Base-by-base conservation (phyloP, 2,329 filamentous ascomycete species). In the Grosmannia clavigera region DNA sequence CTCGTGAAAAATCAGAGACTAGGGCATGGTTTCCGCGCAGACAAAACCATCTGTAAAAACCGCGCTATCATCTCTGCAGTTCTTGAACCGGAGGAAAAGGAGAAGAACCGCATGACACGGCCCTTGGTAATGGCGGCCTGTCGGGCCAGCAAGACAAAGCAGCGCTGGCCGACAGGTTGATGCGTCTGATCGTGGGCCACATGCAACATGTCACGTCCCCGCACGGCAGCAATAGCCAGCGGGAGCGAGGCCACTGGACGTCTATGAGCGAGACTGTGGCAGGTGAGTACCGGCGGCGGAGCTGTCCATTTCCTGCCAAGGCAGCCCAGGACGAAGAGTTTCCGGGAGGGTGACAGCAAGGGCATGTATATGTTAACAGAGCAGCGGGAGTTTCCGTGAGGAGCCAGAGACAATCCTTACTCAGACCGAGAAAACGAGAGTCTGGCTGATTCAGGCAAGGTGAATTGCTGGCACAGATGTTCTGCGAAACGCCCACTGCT, bases 11-110 rank as follows among this genome's bases (percentile, higher is more conserved):
- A 53, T 40, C 22, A 51, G 57, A 52, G 58, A 54, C 22, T 55
- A 33, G 33, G 50, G 22, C 60, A 61, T 63, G 58, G 58, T 74
- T 77, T 75, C 69, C 76, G 78, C 85, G 81, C 89, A 89, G 81
- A 87, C 89, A 95, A 96, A 96, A 83, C 75, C 90, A 86, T 95
- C 90, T 81, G 79, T 80, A 95, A 96, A 96, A 95, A 84, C 83
- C 90, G 89, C 83, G 76, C 77, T 81, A 55, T 82, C 81, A 69
- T 84, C 82, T 81, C 76, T 58, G 59, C 65, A 60, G 64, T 60
- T 62, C 61, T 53, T 53, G 67, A 65, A 65, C 64, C 62, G 66
- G 80, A 83, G 83, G 82, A 66, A 74, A 68, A 46, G 68, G 66
- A 67, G 64, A 66, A 60, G 67, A 73, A 9, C 27, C 22, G 25